Evolutionary conservation across 495 filamentous ascomycete species (phyloP).

Genomic region (Xylaria telfairii): DNA sequence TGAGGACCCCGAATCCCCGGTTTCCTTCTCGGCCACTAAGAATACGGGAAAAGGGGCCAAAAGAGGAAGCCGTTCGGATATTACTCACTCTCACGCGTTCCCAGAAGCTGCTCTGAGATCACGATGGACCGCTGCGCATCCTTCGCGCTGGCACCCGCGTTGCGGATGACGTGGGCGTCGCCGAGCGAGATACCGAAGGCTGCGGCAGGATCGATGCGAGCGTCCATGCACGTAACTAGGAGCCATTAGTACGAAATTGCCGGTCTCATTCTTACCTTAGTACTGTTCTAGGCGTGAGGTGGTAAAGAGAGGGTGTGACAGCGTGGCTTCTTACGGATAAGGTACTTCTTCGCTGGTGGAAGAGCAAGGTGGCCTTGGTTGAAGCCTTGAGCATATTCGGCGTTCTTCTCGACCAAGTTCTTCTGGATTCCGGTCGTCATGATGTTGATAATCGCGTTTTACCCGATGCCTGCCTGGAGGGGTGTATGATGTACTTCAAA

Average conservation of each 20-base stretch:
- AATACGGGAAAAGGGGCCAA: background rate
- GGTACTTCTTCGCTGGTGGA: constrained; percentile 74
- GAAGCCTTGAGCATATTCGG: constrained; percentile 66
- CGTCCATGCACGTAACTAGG: constrained; percentile 79
- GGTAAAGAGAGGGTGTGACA: background rate
- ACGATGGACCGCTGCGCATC: constrained; percentile 77
- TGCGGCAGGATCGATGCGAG: constrained; percentile 72
- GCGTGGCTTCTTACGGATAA: constrained; percentile 51
- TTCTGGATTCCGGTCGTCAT: constrained; percentile 53
- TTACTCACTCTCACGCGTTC: constrained; percentile 65
- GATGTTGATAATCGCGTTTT: background rate
- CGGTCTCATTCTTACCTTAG: background rate
- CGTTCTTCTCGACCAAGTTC: constrained; percentile 64
- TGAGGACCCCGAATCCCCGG: background rate
- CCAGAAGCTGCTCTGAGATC: constrained; percentile 82
- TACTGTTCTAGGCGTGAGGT: background rate
- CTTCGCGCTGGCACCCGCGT: constrained; percentile 68
- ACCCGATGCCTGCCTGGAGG: background rate
- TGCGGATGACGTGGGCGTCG: constrained; percentile 84
- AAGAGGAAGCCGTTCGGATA: background rate
- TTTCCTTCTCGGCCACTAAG: background rate
- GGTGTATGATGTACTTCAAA: background rate
- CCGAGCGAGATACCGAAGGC: constrained; percentile 79
- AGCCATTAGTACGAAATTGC: background rate
- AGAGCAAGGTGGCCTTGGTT: constrained; percentile 69